Base-by-base conservation (phyloP, 2,329 filamentous ascomycete genomes). In the Xylariaceae sp. region DNA sequence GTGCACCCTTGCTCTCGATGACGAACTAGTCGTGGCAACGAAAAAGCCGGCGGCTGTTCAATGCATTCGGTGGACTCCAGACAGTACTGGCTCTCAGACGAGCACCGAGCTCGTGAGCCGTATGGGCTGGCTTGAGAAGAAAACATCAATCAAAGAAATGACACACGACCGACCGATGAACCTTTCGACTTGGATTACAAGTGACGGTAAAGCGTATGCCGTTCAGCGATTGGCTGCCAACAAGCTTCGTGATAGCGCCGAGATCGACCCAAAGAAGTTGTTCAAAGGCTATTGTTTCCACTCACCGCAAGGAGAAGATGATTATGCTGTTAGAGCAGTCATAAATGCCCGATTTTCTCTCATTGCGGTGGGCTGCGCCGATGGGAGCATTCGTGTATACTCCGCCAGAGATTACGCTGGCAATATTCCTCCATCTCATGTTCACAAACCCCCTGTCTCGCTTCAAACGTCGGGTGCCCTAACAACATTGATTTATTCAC, bases 161-260 rank as follows among this genome's bases (percentile, higher is more conserved):
- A 89, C 93, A 1, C 88, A 96, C 70, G 95, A 99, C 72, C 85
- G 93, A 57, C 93, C 95, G 0, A 99, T 99, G 93, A 97, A 96
- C 67, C 79, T 99, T 12, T 88, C 90, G 9, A 91, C 93, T 9
- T 99, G 95, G 95, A 85, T 96, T 54, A 95, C 91, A 4, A 89
- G 81, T 67, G 92, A 96, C 66, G 95, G 95, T 6, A 87, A 86
- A 70, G 92, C 88, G 1, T 98, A 96, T 74, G 93, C 93, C 18
- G 93, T 98, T 20, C 95, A 98, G 73, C 86, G 91, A 57, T 79
- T 85, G 41, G 71, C 77, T 2, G 60, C 68, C 9, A 68, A 63
- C 16, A 71, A 78, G 26, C 73, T 78, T 1, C 71, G 69, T 18
- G 70, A 71, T 23, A 74, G 79, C 20, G 64, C 72, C 6, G 76